Evolutionary conservation across 768 basidiomycete genomes (phyloP), one percentile per base, ranked within the genome.

Genomic region (Kwoniella newhampshirensis): DNA sequence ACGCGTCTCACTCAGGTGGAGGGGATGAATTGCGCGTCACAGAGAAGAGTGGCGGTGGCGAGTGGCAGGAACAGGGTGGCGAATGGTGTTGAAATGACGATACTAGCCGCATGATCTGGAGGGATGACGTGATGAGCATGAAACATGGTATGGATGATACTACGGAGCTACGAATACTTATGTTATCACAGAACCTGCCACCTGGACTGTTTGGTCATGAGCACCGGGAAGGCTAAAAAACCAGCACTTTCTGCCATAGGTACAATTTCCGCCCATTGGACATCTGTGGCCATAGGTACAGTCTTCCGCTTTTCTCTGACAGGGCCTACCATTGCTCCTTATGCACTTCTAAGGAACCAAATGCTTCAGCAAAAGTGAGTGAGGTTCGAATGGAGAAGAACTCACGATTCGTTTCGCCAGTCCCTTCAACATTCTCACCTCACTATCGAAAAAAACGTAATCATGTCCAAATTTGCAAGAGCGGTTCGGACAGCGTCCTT

Each of bases 241-340:
- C 52, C 42, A 54, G 41, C 52, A 54, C 3, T 54, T 54, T 1
- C 3, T 28, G 23, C 43, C 41, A 35, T 44, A 35, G 26, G 11
- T 45, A 23, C 52, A 54, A 18, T 6, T 1, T 4, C 26, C 28
- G 30, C 52, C 52, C 32, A 7, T 9, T 17, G 52, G 52, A 54
- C 52, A 54, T 15, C 21, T 21, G 48, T 57, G 55, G 15, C 46
- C 42, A 21, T 57, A 50, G 11, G 50, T 42, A 37, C 55, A 57
- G 4, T 57, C 48, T 25, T 27, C 11, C 23, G n/a, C n/a, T n/a
- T n/a, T n/a, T n/a, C n/a, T n/a, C n/a, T n/a, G n/a, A n/a, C n/a
- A n/a, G n/a, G n/a, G n/a, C n/a, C n/a, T n/a, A n/a, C n/a, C n/a
- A n/a, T 48, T 39, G 23, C 15, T 40, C 15, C 35, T 32, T n/a